These are phyloP conservation scores for Hypericum androsaemum DNA, from an alignment of 345 rosid species.

Conservation along the genomic window DNA sequence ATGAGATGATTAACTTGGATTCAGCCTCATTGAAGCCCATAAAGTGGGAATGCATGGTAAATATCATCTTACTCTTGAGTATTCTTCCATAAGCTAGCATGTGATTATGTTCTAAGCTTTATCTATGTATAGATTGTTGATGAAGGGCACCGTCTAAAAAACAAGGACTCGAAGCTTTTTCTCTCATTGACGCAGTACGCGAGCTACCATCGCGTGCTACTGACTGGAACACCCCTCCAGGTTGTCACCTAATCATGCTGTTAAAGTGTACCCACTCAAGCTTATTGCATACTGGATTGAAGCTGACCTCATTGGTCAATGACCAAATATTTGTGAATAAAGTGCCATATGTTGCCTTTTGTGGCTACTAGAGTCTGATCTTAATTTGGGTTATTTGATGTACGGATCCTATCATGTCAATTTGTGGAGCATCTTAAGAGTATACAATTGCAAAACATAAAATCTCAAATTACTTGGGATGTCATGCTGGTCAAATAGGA, in stretches of 20 bases:
- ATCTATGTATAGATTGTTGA: slow-evolving; percentile 76
- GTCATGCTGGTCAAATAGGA: too few relatives aligned
- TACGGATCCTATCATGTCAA: too few relatives aligned
- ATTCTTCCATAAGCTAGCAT: slow-evolving; percentile 9
- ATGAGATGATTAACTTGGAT: slow-evolving; percentile 96
- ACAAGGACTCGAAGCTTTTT: slow-evolving; percentile 94
- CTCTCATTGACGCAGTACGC: slow-evolving; percentile 80
- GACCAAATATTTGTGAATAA: too few relatives aligned
- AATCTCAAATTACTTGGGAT: too few relatives aligned
- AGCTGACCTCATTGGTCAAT: too few relatives aligned
- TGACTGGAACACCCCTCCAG: slow-evolving; percentile 99
- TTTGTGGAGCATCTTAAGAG: too few relatives aligned
- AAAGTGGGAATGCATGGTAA: slow-evolving; percentile 99
- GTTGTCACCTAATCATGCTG: slow-evolving; percentile 30
- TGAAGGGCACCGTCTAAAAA: slow-evolving; percentile 99
- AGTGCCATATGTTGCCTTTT: too few relatives aligned
- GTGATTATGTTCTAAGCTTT: slow-evolving; percentile 14
- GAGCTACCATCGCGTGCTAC: slow-evolving; percentile 81
- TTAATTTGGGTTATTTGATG: too few relatives aligned
- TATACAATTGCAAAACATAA: too few relatives aligned
- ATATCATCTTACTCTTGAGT: slow-evolving; percentile 11
- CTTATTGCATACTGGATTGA: slow-evolving; percentile 6
- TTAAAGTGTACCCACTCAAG: background rate
- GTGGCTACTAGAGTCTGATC: too few relatives aligned
- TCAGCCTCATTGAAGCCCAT: slow-evolving; percentile 72